Conservation (phyloP, 768 basidiomycete species). For the Calocera cornea region DNA sequence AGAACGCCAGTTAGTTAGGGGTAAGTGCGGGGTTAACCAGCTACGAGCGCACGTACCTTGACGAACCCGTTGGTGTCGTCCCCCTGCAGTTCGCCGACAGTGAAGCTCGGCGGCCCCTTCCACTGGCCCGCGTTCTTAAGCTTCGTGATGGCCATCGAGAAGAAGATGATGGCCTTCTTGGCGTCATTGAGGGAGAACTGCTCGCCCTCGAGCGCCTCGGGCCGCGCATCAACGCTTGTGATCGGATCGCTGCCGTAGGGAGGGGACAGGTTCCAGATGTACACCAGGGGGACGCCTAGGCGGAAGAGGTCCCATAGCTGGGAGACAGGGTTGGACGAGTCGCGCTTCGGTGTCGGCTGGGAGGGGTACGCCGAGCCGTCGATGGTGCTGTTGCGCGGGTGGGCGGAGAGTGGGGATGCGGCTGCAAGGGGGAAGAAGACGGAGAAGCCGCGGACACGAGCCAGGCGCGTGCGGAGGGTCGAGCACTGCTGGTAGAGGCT, state of each 20-base stretch:
- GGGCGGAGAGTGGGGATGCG: neutral
- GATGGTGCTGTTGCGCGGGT: neutral
- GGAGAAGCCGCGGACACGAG: constrained; percentile 62
- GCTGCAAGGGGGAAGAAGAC: constrained; percentile 20
- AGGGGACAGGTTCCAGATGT: constrained; percentile 72
- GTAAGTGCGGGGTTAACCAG: neutral
- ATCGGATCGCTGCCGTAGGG: constrained; percentile 13
- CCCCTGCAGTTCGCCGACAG: constrained; percentile 79
- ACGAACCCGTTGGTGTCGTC: constrained; percentile 89
- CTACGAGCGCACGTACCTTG: constrained; percentile 47
- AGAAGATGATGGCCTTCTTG: constrained; percentile 83
- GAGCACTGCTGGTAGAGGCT: constrained; percentile 91
- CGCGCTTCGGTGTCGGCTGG: constrained; percentile 31
- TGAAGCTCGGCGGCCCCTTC: constrained; percentile 63
- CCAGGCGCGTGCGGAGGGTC: constrained; percentile 56
- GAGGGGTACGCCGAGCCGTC: neutral
- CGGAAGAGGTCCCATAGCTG: constrained; percentile 92
- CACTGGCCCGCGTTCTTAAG: constrained; percentile 47
- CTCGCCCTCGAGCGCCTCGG: constrained; percentile 18
- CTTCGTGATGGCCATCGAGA: constrained; percentile 74
- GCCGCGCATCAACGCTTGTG: constrained; percentile 9
- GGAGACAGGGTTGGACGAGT: constrained; percentile 82
- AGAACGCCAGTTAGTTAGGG: too few species aligned
- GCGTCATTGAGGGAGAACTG: constrained; percentile 39
- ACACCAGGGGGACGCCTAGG: constrained; percentile 85